A percentile compares a stretch with the other conserved stretches of the same genome.
phyloP scores from a whole-genome alignment of 352 stramenopile genomes.

The Pythium periplocum region DNA sequence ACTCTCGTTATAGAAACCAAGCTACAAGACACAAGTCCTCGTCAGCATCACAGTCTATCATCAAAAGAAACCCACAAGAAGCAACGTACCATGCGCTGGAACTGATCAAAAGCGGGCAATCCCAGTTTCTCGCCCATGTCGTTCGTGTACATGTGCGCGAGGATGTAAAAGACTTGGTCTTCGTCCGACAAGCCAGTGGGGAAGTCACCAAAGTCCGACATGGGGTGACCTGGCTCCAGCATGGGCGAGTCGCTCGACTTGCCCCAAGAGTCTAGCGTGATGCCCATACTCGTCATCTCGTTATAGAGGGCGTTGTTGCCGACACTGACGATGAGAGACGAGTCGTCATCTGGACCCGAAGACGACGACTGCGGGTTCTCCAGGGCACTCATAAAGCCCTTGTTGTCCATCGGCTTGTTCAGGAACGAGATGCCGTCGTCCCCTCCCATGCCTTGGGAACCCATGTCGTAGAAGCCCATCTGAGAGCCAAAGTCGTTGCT shows the following conservation, averaged over 20 bases:
- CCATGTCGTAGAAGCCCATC: conserved; percentile 44
- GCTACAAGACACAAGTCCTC: conserved; percentile 19
- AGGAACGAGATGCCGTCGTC: conserved; percentile 21
- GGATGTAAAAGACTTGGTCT: conserved; percentile 80
- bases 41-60: background rate
- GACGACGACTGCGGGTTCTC: conserved; percentile 11
- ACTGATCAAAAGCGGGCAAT: conserved; percentile 77
- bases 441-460: conserved; percentile 8
- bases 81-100: conserved; percentile 68
- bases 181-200: conserved; percentile 30
- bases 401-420: conserved; percentile 16
- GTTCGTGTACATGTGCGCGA: conserved; percentile 75
- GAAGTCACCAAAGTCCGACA: conserved; percentile 36
- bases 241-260: conserved; percentile 20
- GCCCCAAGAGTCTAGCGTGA: conserved; percentile 53
- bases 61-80: background rate
- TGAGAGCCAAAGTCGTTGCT: conserved; percentile 68
- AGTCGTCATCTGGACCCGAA: conserved; percentile 1
- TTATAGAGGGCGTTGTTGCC: conserved; percentile 50
- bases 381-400: background rate
- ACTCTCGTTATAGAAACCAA: conserved; percentile 77
- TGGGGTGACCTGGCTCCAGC: conserved; percentile 11
- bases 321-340: conserved; percentile 29
- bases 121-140: conserved; percentile 61
- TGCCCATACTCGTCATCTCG: conserved; percentile 77